Evolutionary conservation across 1,284 basidiomycete species (phyloP).

Genomic region (Ceratobasidium sp.): DNA sequence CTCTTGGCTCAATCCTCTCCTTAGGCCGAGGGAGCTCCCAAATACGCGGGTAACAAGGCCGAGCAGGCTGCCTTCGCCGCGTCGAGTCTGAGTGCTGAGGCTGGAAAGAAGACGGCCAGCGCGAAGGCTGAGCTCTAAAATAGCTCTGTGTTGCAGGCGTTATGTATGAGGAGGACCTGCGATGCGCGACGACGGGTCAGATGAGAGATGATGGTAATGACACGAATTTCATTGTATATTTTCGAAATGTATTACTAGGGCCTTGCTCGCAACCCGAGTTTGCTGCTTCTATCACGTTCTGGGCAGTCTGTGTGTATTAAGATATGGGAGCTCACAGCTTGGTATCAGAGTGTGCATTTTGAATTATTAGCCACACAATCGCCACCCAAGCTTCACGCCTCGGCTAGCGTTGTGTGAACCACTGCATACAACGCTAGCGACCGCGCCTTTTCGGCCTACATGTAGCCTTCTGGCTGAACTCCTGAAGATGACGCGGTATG

Average conservation of each 20-base stretch:
- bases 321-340: no score
- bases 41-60: slow-evolving; percentile 28
- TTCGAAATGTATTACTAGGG: slow-evolving; percentile 35
- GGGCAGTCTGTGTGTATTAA: no score
- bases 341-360: not conserved
- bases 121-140: slow-evolving; percentile 44
- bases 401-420: no score
- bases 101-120: slow-evolving; percentile 50
- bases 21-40: slow-evolving; percentile 5
- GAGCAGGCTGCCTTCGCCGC: slow-evolving; percentile 49
- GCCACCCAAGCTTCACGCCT: not conserved
- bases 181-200: not conserved
- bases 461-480: no score
- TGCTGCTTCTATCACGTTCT: not conserved
- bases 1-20: slow-evolving; percentile 50
- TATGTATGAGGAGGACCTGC: not conserved
- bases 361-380: not conserved
- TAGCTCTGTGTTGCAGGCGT: not conserved
- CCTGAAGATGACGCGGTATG: no score
- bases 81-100: slow-evolving; percentile 52
- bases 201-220: slow-evolving; percentile 10
- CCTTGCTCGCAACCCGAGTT: slow-evolving; percentile 2
- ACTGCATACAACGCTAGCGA: no score
- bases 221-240: slow-evolving; percentile 22
- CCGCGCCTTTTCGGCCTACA: no score